Evolutionary conservation across 2,329 filamentous ascomycete species (phyloP).

Genomic region (Phyllosticta capitalensis): DNA sequence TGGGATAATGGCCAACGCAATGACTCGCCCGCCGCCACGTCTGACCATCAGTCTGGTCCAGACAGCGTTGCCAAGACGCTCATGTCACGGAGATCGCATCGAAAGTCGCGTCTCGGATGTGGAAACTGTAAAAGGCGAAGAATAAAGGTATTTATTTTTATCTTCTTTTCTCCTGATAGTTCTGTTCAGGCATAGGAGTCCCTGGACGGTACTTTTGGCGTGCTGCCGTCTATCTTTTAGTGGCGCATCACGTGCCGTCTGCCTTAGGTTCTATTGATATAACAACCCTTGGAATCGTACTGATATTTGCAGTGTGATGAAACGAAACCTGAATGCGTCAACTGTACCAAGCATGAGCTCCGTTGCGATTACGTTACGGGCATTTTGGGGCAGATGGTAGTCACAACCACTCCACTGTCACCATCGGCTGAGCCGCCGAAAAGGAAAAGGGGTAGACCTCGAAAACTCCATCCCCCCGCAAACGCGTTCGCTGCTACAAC

Average conservation of each 20-base stretch:
- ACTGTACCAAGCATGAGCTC: not conserved
- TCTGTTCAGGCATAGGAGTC: not conserved
- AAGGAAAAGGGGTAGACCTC: not conserved
- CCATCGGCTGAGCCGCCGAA: not conserved
- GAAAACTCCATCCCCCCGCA: not conserved
- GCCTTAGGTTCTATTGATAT: not conserved
- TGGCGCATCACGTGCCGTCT: not conserved
- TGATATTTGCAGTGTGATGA: constrained; percentile 4
- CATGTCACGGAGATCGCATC: not conserved
- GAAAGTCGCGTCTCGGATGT: constrained; percentile 2
- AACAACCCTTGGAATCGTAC: not conserved
- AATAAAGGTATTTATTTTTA: constrained; percentile 1
- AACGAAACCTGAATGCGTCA: not conserved
- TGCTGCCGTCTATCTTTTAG: not conserved
- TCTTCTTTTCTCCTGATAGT: no score
- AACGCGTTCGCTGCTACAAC: not conserved
- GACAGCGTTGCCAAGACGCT: not conserved
- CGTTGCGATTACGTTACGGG: constrained; percentile 3
- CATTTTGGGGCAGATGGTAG: not conserved
- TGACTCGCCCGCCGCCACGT: not conserved
- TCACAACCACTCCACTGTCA: not conserved
- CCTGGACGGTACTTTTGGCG: not conserved
- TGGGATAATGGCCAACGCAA: not conserved
- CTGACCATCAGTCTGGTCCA: not conserved
- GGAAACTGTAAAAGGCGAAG: constrained; percentile 6